Base-by-base conservation (phyloP, 2,329 filamentous ascomycete genomes). In the Talaromyces atroroseus region DNA sequence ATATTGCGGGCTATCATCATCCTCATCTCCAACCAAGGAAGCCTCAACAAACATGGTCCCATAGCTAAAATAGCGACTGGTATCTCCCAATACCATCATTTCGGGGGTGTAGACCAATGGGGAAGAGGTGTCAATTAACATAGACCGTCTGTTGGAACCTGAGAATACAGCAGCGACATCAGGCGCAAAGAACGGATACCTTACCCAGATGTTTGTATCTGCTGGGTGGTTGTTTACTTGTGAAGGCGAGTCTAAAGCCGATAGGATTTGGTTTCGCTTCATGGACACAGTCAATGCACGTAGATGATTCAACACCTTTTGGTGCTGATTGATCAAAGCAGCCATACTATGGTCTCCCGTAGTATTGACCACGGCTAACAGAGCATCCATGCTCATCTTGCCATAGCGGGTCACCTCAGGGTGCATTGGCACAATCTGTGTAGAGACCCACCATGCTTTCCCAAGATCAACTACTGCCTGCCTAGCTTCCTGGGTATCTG, bases 381-480 rank as follows among this genome's bases (percentile, higher is more conserved):
- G 56, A 14, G 71, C 68, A 26, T 74, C 72, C n/a, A 74, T 63
- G 23, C 71, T 65, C 66, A 71, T 70, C 16, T 65, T 62, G 2
- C 73, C 73, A 50, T 76, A 75, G n/a, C 64, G 64, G 44, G 64
- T 62, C 4, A 77, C 54, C 45, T 76, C 74, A 21, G 66, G 64
- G 56, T 76, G 71, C 20, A 67, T 64, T 10, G 76, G 71, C 21
- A 75, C 63, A 38, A 77, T 69, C 2, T 69, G 63, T 47, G 72
- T 69, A 45, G 70, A 79, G n/a, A 96, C 83, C 91, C 92, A 96
- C 69, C 89, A 87, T 0, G 86, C 81, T 70, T 96, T 96, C 23
- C 89, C 86, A 51, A 96, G 77, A 70, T 96, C 90, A 1, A 92
- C 82, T 64, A 95, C 91, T 1, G 90, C 87, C 71, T 96, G 92